Percentiles rank a stretch among this genome's conserved stretches.
These are phyloP conservation scores for Didymella arachidicola DNA, from an alignment of 2,329 filamentous ascomycete species.

Conservation along the genomic window DNA sequence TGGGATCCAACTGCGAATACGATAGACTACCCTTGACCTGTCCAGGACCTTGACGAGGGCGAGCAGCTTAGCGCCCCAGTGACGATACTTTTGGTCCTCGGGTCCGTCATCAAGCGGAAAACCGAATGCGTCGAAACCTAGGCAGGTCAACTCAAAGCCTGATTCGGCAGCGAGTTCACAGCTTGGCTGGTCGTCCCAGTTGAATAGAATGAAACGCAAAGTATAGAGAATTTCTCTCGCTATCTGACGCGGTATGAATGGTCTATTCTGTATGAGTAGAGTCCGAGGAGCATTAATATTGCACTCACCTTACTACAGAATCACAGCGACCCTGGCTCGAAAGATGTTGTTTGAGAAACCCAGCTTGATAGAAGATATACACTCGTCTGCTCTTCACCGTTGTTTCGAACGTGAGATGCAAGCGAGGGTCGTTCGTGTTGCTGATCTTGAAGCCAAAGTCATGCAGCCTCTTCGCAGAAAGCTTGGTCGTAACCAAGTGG, in stretches of 20 bases:
- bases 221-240: background rate
- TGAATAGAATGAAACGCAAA: background rate
- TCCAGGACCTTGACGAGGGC: background rate
- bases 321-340: too few relatives aligned
- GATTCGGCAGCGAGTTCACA: background rate
- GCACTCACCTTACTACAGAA: background rate
- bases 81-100: background rate
- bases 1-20: too few relatives aligned
- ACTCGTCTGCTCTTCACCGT: background rate
- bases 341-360: background rate
- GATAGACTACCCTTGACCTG: too few relatives aligned
- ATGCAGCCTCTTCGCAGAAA: background rate
- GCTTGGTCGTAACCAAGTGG: background rate
- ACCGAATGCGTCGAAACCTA: background rate
- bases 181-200: background rate
- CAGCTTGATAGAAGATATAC: background rate
- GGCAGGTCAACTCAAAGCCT: background rate
- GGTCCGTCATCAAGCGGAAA: background rate
- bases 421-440: background rate
- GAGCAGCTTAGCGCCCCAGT: background rate
- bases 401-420: background rate
- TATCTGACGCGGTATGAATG: background rate
- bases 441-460: background rate
- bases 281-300: too few relatives aligned
- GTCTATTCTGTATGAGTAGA: background rate